Evolutionary conservation across 805 yeast species (phyloP).

Genomic region (Metschnikowia sp.): DNA sequence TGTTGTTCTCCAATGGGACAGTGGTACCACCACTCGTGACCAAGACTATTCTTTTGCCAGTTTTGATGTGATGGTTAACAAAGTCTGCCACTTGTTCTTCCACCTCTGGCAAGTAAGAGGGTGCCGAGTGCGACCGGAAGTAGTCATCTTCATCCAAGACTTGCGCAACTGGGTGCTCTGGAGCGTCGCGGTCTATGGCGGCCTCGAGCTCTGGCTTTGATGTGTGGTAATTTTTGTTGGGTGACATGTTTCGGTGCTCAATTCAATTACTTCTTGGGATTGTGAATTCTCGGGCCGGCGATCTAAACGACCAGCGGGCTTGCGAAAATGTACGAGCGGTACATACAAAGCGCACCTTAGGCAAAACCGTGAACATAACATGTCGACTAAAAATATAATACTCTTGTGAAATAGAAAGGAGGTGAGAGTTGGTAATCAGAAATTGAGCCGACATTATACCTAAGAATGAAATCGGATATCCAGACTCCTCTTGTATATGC

Average conservation of each 20-base stretch:
- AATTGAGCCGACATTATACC: no score
- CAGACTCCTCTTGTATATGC: no score
- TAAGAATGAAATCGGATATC: no score
- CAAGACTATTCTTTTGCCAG: constrained; percentile 58
- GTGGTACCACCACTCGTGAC: constrained; percentile 98
- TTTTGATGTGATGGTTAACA: constrained; percentile 48
- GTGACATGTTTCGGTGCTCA: not conserved
- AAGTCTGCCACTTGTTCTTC: constrained; percentile 57
- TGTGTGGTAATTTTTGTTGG: constrained; percentile 37
- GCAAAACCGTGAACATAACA: no score
- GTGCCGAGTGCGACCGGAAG: constrained; percentile 70
- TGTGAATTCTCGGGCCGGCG: no score
- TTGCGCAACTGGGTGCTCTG: constrained; percentile 75
- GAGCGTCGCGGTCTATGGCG: constrained; percentile 78
- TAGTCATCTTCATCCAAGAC: constrained; percentile 70
- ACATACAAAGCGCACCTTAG: no score
- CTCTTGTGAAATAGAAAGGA: no score
- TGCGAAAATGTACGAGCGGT: no score
- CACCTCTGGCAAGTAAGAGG: constrained; percentile 65
- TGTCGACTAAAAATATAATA: no score
- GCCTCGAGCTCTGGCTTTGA: constrained; percentile 64
- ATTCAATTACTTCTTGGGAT: no score
- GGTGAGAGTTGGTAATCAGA: no score
- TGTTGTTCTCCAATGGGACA: constrained; percentile 94
- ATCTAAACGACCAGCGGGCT: no score